Evolutionary conservation across 345 rosid genomes (phyloP).

Genomic region (Rhizophora apiculata): DNA sequence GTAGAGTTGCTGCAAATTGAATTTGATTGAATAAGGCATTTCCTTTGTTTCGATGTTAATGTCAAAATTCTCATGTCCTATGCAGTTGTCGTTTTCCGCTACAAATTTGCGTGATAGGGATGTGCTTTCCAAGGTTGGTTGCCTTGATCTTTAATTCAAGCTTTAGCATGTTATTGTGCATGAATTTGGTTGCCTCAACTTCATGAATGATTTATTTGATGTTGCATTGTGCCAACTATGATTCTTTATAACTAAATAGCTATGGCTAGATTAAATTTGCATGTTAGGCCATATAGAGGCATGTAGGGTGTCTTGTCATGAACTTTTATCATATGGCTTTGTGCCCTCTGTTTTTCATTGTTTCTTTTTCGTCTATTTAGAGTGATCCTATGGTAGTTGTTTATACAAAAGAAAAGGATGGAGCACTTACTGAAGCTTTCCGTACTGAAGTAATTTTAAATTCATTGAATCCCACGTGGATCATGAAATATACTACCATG

Average conservation of each 20-base stretch:
- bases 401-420: constrained; percentile 67
- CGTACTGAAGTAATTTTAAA: constrained; percentile 83
- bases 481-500: constrained; percentile 42
- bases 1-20: not conserved
- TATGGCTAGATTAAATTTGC: not conserved
- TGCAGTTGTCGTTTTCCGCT: constrained; percentile 87
- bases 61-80: not conserved
- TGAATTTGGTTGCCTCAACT: not conserved
- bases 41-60: not conserved
- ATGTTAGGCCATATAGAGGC: not conserved
- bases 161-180: too few species aligned
- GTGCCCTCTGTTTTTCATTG: not conserved
- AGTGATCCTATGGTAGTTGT: constrained; percentile 88
- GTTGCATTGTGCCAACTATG: not conserved
- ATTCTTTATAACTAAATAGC: not conserved
- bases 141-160: constrained; percentile 2
- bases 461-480: constrained; percentile 79
- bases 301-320: not conserved
- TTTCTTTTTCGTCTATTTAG: constrained; percentile 41
- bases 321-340: not conserved
- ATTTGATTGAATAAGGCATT: not conserved
- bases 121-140: constrained; percentile 74
- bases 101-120: constrained; percentile 67
- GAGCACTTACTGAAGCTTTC: constrained; percentile 50
- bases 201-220: not conserved